Evolutionary conservation across 2,329 filamentous ascomycete species (phyloP).

Genomic region (Aureobasidium namibiae): DNA sequence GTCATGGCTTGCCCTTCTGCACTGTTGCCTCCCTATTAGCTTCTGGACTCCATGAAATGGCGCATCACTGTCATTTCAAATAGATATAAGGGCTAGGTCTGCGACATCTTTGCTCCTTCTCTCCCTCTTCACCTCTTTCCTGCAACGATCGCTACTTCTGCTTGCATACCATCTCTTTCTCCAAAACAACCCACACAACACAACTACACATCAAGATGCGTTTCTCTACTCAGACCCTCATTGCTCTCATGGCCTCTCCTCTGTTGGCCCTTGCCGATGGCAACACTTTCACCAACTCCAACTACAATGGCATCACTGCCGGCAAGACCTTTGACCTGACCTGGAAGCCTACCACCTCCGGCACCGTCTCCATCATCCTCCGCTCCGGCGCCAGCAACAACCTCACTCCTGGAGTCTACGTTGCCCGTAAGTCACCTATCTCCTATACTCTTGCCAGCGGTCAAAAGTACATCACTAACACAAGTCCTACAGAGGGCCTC

Average conservation of each 20-base stretch:
- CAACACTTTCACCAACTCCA: constrained; percentile 36
- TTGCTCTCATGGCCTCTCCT: constrained; percentile 38
- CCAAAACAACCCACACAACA: background rate
- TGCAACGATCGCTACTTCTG: background rate
- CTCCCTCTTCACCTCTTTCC: background rate
- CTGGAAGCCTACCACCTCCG: constrained; percentile 43
- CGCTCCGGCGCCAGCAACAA: constrained; percentile 32
- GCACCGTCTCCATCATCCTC: constrained; percentile 44
- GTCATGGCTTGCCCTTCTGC: background rate
- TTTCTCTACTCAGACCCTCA: constrained; percentile 33
- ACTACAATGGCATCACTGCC: constrained; percentile 35
- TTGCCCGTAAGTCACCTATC: constrained; percentile 25
- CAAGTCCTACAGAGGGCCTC: constrained; percentile 32
- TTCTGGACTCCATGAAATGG: background rate
- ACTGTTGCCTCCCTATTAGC: constrained; percentile 7
- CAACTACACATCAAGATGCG: constrained; percentile 33
- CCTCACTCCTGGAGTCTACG: constrained; percentile 30
- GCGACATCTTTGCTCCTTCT: background rate
- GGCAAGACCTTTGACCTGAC: constrained; percentile 38
- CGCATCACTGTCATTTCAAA: constrained; percentile 6
- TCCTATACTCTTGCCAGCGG: too few species aligned
- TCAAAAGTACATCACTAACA: constrained; percentile 14
- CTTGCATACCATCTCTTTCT: background rate
- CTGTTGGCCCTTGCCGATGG: constrained; percentile 30
- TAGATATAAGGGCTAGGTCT: background rate